Conservation (phyloP, 179 eudicot genomes). For the Corrigiola litoralis region DNA sequence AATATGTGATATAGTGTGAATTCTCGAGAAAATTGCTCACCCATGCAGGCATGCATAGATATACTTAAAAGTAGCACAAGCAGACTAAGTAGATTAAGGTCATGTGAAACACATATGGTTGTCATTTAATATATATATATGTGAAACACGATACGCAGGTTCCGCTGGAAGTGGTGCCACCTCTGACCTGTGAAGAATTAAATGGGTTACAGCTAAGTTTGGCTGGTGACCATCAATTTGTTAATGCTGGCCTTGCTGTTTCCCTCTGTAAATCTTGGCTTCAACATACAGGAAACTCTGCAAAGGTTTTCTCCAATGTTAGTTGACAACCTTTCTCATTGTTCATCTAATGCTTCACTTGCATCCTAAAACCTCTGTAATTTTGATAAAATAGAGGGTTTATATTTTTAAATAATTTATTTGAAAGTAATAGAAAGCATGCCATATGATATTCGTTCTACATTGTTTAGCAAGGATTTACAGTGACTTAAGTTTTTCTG, state of each 20-base stretch:
- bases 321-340: constrained; percentile 26
- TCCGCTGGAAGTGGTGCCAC: constrained; percentile 54
- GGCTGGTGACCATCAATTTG: constrained; percentile 75
- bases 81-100: not conserved
- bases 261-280: constrained; percentile 82
- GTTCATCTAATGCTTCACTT: constrained; percentile 1
- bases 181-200: constrained; percentile 40
- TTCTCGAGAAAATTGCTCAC: not conserved
- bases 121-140: constrained; percentile 8
- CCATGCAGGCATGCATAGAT: not conserved
- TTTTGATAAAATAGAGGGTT: too few relatives aligned
- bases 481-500: not conserved
- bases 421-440: not conserved
- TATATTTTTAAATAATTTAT: too few relatives aligned
- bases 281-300: constrained; percentile 42
- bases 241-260: constrained; percentile 83
- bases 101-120: not conserved
- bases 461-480: not conserved
- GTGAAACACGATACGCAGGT: constrained; percentile 39
- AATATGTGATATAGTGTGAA: not conserved
- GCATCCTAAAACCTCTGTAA: not conserved
- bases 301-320: constrained; percentile 43
- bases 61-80: not conserved
- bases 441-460: not conserved
- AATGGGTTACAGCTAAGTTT: constrained; percentile 57